phyloP scores from a whole-genome alignment of 176 grass and related monocot genomes.

The Rhynchospora tenuis region DNA sequence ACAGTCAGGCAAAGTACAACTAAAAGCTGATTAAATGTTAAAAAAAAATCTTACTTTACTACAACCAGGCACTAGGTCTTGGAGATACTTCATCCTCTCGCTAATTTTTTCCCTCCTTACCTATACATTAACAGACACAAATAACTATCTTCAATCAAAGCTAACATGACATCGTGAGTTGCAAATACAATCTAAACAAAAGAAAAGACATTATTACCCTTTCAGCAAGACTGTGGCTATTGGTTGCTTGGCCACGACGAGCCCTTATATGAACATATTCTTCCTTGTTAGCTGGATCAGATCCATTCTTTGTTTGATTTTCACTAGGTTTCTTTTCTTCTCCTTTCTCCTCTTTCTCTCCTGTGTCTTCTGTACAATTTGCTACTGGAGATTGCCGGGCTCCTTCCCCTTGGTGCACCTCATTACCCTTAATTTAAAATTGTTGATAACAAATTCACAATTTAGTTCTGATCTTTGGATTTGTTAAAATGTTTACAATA shows the following conservation, averaged over 20 bases:
- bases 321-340: constrained; percentile 45
- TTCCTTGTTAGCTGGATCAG: constrained; percentile 35
- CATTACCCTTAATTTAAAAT: constrained; percentile 25
- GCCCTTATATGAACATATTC: constrained; percentile 80
- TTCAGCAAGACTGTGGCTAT: constrained; percentile 88
- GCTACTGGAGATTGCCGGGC: constrained; percentile 25
- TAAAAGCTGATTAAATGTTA: neutral
- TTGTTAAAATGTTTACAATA: neutral
- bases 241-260: constrained; percentile 72
- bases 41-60: constrained; percentile 43
- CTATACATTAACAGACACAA: constrained; percentile 32
- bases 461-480: neutral
- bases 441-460: neutral
- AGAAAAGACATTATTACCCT: constrained; percentile 34
- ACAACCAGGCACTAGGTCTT: constrained; percentile 88
- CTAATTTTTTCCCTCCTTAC: constrained; percentile 79
- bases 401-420: constrained; percentile 26
- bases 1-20: neutral
- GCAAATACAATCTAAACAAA: neutral
- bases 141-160: neutral
- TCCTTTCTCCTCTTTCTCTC: constrained; percentile 54
- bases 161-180: neutral
- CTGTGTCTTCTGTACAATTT: constrained; percentile 47
- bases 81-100: constrained; percentile 80
- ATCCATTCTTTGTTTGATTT: constrained; percentile 36